Evolutionary conservation across 495 filamentous ascomycete genomes (phyloP).

Genomic region (Apodospora peruviana): DNA sequence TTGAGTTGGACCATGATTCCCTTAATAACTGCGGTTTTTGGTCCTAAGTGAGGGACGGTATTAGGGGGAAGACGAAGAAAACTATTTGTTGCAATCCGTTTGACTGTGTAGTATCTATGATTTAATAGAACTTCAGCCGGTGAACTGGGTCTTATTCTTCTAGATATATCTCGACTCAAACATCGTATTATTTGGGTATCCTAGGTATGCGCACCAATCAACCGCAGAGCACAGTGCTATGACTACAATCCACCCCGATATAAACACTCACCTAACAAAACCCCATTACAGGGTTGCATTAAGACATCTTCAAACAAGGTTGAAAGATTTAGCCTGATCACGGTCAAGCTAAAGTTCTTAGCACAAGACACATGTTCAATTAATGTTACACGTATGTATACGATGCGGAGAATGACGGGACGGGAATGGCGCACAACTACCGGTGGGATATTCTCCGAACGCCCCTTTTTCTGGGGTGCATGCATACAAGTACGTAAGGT

Average conservation of each 20-base stretch:
- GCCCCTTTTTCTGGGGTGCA: slow-evolving; percentile 4
- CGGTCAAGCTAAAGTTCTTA: neutral
- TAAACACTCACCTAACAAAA: no score
- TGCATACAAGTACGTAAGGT: no score
- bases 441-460: neutral
- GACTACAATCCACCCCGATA: neutral
- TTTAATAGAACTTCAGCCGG: neutral
- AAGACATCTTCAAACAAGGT: neutral
- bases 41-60: neutral
- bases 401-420: slow-evolving; percentile 2
- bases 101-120: neutral
- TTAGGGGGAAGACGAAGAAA: neutral
- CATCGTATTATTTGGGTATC: neutral
- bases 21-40: neutral
- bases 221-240: neutral
- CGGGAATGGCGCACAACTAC: slow-evolving; percentile 1
- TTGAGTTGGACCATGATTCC: neutral
- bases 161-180: neutral
- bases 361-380: neutral
- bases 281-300: no score
- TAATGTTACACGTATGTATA: neutral
- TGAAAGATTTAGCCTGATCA: neutral
- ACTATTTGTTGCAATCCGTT: neutral
- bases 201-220: neutral
- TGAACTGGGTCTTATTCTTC: neutral